Evolutionary conservation across 148 eudicot species (phyloP), one percentile per base, ranked within the genome.

Genomic region (Polygonum aviculare): DNA sequence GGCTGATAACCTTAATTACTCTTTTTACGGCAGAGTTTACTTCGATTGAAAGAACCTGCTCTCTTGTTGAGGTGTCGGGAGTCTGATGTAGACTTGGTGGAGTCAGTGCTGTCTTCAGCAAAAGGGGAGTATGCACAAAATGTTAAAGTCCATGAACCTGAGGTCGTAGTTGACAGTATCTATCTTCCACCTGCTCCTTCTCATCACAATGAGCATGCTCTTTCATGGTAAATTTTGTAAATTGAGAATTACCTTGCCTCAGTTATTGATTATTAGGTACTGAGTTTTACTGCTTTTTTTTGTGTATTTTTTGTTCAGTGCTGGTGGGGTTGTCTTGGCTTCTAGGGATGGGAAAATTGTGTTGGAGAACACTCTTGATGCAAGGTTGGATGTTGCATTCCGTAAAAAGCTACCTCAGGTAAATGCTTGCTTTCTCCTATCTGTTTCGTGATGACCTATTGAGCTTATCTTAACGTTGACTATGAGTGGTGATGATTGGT

Each of bases 271-370:
- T 19, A 39, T 60, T 21, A 40, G 18, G 47, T 51, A 15, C 41
- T 39, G 40, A 75, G 54, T 57, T 36, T 80, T 40, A 48, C 62
- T 69, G 19, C 40, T 73, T 11, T 49, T 18, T 47, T 15, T 84
- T 47, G 12, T 84, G 76, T 72, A n/a, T n/a, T n/a, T n/a, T n/a
- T 69, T 82, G 81, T 86, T 35, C 81, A 95, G 98, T 80, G 77
- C 97, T 80, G 97, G 98, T 74, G 98, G 98, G 71, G 96, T 92
- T 35, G 97, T 92, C 35, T 35, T 92, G 92, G 98, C 97, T 80
- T 95, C 98, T 76, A 86, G 92, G 77, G 98, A 95, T 89, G 98
- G 98, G 47, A 95, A 92, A 84, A 95, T 95, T 77, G 98, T 92
- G 76, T 90, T 78, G 52, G 98, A 95, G 83, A 92, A 95, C 86